Evolutionary conservation across 2,329 filamentous ascomycete genomes (phyloP), one percentile per base, ranked within the genome.

Genomic region (Diaporthe humulicola): DNA sequence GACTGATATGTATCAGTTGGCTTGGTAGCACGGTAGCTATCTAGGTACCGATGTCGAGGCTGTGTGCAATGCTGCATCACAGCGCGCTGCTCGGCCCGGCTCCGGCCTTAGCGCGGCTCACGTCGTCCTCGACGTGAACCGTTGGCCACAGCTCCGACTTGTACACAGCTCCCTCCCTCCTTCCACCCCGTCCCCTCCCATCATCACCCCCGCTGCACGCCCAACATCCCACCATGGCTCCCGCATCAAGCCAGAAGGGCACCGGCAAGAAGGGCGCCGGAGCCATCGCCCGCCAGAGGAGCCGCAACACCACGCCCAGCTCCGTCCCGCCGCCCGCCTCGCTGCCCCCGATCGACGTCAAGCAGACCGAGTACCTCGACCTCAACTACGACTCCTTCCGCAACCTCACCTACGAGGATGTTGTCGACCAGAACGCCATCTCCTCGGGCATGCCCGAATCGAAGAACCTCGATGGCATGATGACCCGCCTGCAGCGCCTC

Each of bases 251-350:
- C 78, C 89, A 92, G 80, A 90, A 91, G 79, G 90, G 90, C 74
- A 90, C 90, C 36, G 88, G 90, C 81, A 93, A 93, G 86, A 94
- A 94, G 85, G 87, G 87, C 66, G 86, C 87, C 76, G 88, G 88
- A 78, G 89, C 89, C 78, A 89, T 91, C 76, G 84, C 87, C 70
- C 91, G 92, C 78, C 93, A 92, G 79, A 88, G 91, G 76, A 95
- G 93, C 81, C 92, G 94, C 81, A 96, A 95, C 83, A 94, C 93
- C 48, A 96, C 94, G 22, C 94, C 94, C 48, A 89, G 90, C 80
- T 88, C 90, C 45, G 84, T 81, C 77, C 84, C 83, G 80, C 85
- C 83, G 78, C 88, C 82, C 81, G 88, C 86, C 80, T 88, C 79
- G 83, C 87, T 91, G 52, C 90, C 90, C 2, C 86, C 88, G 7